phyloP scores from a whole-genome alignment of 73 alveolate species.

The Paramecium bursaria region DNA sequence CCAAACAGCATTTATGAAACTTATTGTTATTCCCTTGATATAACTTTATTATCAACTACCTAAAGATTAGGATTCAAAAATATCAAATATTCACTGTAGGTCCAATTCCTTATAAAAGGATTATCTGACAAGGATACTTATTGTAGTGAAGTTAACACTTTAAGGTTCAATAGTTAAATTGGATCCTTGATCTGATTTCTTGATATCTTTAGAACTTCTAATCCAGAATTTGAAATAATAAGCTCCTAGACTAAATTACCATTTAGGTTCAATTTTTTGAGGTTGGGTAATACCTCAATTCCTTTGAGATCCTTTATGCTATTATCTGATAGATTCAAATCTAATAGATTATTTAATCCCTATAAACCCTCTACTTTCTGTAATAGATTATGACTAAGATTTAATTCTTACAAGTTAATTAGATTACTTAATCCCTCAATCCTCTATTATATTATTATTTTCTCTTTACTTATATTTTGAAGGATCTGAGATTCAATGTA shows the following conservation, averaged over 20 bases:
- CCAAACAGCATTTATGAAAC: constrained; percentile 24
- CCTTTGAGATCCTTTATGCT: constrained; percentile 12
- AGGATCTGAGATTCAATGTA: no score
- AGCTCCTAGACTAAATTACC: constrained; percentile 42
- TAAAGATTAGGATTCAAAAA: constrained; percentile 15
- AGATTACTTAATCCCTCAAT: constrained; percentile 10
- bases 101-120: constrained; percentile 41
- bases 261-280: constrained; percentile 32
- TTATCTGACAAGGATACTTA: constrained; percentile 31
- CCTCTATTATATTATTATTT: no score
- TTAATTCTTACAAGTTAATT: neutral
- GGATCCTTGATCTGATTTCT: constrained; percentile 54
- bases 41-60: constrained; percentile 39
- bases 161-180: constrained; percentile 23
- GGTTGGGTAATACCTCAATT: constrained; percentile 1
- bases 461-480: no score
- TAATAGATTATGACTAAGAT: constrained; percentile 24
- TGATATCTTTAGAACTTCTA: constrained; percentile 8
- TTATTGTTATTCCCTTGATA: neutral
- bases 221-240: neutral
- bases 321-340: constrained; percentile 46
- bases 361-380: constrained; percentile 21
- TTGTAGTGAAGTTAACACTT: neutral
- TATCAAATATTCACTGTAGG: constrained; percentile 41
- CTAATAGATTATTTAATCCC: constrained; percentile 8